A percentile compares a stretch with the other conserved stretches of the same genome.
Conservation (phyloP, 495 filamentous ascomycete species). For the Penicillium fimorum region DNA sequence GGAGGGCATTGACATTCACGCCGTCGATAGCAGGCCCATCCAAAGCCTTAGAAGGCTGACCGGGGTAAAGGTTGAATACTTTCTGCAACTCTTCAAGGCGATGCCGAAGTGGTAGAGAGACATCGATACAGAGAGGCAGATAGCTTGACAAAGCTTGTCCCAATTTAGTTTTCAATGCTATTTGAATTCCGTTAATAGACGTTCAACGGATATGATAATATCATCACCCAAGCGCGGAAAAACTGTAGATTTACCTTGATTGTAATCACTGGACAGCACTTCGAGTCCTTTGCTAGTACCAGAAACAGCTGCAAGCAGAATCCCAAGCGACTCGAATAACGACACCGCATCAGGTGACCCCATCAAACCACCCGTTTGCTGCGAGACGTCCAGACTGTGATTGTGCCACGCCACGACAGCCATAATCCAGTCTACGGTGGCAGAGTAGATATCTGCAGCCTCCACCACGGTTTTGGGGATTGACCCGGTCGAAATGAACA, state of each 20-base stretch:
- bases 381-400: slow-evolving; percentile 22
- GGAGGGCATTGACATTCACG: slow-evolving; percentile 47
- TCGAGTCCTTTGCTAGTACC: slow-evolving; percentile 41
- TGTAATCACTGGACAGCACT: slow-evolving; percentile 34
- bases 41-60: slow-evolving; percentile 36
- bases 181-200: slow-evolving; percentile 8
- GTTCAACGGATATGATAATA: not conserved
- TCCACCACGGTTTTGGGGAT: slow-evolving; percentile 34
- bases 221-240: not conserved
- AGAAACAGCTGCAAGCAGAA: slow-evolving; percentile 44
- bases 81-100: slow-evolving; percentile 47
- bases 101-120: slow-evolving; percentile 41
- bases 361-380: slow-evolving; percentile 36
- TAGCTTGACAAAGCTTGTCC: slow-evolving; percentile 43
- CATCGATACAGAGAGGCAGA: slow-evolving; percentile 43
- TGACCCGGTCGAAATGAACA: slow-evolving; percentile 38
- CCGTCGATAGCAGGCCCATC: slow-evolving; percentile 39
- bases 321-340: slow-evolving; percentile 46
- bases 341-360: slow-evolving; percentile 43
- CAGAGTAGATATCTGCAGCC: slow-evolving; percentile 34
- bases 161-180: slow-evolving; percentile 40
- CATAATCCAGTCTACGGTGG: slow-evolving; percentile 41
- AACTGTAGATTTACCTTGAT: slow-evolving; percentile 29
- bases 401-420: slow-evolving; percentile 42
- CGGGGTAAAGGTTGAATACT: slow-evolving; percentile 43